These are phyloP conservation scores for Brachypodium distachyon DNA, from an alignment of 202 grass and related monocot genomes.

Conservation along the genomic window DNA sequence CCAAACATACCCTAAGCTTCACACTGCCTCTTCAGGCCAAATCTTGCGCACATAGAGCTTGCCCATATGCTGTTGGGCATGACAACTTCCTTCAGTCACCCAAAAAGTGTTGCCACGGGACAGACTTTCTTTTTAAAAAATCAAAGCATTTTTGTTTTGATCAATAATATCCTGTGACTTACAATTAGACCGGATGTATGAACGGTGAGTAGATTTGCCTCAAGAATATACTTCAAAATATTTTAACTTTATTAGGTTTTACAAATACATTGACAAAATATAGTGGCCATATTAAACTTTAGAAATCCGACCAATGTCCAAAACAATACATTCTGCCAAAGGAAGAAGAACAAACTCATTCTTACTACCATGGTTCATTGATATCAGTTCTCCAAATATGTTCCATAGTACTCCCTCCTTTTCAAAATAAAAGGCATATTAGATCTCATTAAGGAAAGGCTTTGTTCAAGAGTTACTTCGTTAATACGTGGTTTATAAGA, in stretches of 20 bases:
- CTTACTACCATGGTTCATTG: background rate
- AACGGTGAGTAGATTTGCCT: background rate
- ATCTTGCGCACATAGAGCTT: too few species aligned
- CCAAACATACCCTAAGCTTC: too few species aligned
- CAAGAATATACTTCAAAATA: background rate
- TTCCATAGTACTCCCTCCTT: too few species aligned
- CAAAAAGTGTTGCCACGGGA: background rate
- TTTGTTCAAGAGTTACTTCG: too few species aligned
- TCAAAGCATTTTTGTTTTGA: background rate
- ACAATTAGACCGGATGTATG: background rate
- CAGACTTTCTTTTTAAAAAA: too few species aligned
- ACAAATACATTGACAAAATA: too few species aligned
- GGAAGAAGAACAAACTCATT: too few species aligned
- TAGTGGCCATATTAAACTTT: background rate
- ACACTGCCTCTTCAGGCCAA: too few species aligned
- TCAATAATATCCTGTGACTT: background rate
- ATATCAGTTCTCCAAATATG: background rate
- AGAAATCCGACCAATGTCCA: too few species aligned
- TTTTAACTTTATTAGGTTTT: background rate
- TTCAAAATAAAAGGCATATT: background rate
- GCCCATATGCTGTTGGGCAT: too few species aligned
- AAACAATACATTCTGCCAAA: background rate
- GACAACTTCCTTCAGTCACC: background rate
- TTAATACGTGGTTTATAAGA: too few species aligned
- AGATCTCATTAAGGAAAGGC: too few species aligned